Evolutionary conservation across 2,329 filamentous ascomycete species (phyloP).

Genomic region (Pseudocercospora fuligena): DNA sequence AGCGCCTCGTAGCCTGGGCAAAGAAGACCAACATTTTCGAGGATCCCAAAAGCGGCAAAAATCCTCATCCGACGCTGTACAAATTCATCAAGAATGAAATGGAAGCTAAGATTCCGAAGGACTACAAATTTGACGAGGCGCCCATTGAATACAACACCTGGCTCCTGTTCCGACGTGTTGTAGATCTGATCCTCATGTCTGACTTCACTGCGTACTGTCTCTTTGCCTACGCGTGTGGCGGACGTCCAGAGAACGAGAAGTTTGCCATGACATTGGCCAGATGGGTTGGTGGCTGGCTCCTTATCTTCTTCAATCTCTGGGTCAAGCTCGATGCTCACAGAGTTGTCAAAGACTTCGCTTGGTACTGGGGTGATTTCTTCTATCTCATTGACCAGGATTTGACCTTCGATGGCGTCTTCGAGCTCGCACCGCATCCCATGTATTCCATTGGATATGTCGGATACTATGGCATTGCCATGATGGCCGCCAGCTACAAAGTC

Average conservation of each 20-base stretch:
- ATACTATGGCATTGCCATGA: constrained; percentile 97
- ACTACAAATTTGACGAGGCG: constrained; percentile 91
- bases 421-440: constrained; percentile 99
- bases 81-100: constrained; percentile 83
- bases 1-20: constrained; percentile 84
- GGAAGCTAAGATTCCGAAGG: constrained; percentile 89
- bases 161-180: constrained; percentile 92
- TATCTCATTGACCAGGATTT: constrained; percentile 97
- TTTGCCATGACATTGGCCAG: constrained; percentile 70
- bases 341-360: constrained; percentile 98
- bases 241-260: constrained; percentile 74
- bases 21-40: constrained; percentile 86
- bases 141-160: constrained; percentile 99
- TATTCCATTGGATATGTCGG: constrained; percentile 98
- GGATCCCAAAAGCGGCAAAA: constrained; percentile 76
- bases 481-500: constrained; percentile 97
- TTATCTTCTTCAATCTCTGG: constrained; percentile 96
- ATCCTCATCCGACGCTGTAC: constrained; percentile 83
- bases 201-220: constrained; percentile 97
- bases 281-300: constrained; percentile 76
- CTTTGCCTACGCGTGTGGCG: constrained; percentile 87
- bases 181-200: constrained; percentile 98
- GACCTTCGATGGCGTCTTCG: constrained; percentile 97
- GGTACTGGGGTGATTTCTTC: constrained; percentile 99
- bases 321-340: constrained; percentile 97